Base-by-base conservation (phyloP, 352 stramenopile species). In the Globisporangium spinosum region DNA sequence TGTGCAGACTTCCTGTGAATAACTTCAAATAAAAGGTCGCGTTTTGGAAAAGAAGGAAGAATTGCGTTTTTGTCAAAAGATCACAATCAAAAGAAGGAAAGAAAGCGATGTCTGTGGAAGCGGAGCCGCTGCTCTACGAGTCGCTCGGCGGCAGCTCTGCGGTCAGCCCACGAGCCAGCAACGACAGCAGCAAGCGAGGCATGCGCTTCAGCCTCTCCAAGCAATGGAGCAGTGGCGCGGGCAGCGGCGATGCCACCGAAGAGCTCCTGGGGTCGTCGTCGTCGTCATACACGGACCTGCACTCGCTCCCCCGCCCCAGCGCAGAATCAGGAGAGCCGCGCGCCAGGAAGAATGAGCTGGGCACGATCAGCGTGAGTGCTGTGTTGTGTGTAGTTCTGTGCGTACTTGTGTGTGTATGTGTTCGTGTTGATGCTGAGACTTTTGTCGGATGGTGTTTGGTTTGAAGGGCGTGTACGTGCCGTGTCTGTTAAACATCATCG, bases 401-500 rank as follows among this genome's bases (percentile, higher is more conserved):
- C 22, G 2, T 22, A 15, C 4, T 2, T 59, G 6, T n/a, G 22
- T 23, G 17, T 61, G 54, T 35, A 7, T 65, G 23, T 20, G 25
- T 0, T 34, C 8, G 10, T 55, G 27, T 13, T 25, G 5, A 29
- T n/a, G 2, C 1, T 20, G 15, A 27, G 35, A 2, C 1, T 43
- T 22, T 20, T 63, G 13, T 17, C 12, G 43, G 43, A 22, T 40
- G 32, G 47, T 40, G 32, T 38, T 17, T 17, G 29, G 29, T 47
- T 29, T 43, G 49, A 34, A 85, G 77, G 90, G 90, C 8, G 90
- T 97, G 6, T 96, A 93, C 49, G 76, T 97, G 68, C 90, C 90
- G 38, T 97, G 87, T 68, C 77, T 97, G 25, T 79, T 96, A 67
- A 96, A 95, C 70, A 97, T 97, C 75, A 91, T 97, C 45, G 89